phyloP scores from a whole-genome alignment of 345 rosid genomes.

The Isatis tinctoria region DNA sequence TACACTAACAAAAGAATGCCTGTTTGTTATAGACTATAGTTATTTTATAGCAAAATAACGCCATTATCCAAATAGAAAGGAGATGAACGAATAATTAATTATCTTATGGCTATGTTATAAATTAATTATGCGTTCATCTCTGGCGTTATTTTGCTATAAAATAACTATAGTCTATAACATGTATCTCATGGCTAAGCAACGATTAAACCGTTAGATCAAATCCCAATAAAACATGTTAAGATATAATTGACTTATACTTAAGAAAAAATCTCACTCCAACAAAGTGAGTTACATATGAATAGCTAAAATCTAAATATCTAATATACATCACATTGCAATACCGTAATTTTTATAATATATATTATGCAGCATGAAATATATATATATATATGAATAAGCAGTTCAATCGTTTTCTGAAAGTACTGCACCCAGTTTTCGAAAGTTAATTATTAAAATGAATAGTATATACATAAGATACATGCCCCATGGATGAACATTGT shows the following conservation, averaged over 20 bases:
- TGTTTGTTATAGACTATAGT: neutral
- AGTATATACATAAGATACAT: neutral
- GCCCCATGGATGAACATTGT: conserved; percentile 24
- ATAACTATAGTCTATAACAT: neutral
- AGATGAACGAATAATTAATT: neutral
- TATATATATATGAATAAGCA: neutral
- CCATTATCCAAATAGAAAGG: neutral
- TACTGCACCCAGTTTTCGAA: neutral
- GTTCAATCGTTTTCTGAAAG: conserved; percentile 4
- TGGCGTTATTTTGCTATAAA: neutral
- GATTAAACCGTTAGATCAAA: neutral
- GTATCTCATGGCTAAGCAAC: neutral
- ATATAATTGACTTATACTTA: neutral
- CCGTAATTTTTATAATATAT: neutral
- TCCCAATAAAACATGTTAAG: neutral
- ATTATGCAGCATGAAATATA: neutral
- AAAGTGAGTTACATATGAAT: neutral
- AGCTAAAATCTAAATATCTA: too few relatives aligned
- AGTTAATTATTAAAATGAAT: neutral
- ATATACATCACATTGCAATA: too few relatives aligned
- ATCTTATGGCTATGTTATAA: too few relatives aligned
- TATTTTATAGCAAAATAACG: neutral
- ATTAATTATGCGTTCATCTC: neutral
- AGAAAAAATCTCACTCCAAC: neutral
- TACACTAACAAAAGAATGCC: neutral